A percentile compares a stretch with the other conserved stretches of the same genome.
Conservation (phyloP, 768 basidiomycete species). For the Gelatoporia subvermispora region DNA sequence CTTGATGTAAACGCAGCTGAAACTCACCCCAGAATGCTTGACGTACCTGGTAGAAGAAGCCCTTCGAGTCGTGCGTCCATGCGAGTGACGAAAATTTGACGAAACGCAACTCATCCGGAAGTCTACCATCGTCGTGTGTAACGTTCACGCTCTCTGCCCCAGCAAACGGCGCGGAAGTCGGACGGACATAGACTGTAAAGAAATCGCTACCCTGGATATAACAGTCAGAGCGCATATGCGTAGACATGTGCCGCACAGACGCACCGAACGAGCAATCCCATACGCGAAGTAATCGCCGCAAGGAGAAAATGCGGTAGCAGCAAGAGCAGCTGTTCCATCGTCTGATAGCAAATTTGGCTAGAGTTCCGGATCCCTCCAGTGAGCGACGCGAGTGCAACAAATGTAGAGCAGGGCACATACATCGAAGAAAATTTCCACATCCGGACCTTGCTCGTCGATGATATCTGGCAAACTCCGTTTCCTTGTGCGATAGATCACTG, state of each 20-base stretch:
- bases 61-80: conserved; percentile 77
- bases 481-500: conserved; percentile 61
- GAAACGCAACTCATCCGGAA: conserved; percentile 64
- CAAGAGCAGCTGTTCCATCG: conserved; percentile 69
- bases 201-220: conserved; percentile 64
- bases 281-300: conserved; percentile 73
- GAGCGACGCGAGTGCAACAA: too few relatives aligned
- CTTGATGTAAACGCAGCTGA: not conserved
- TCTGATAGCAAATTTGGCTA: conserved; percentile 66
- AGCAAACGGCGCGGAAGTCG: conserved; percentile 54
- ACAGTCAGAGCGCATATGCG: not conserved
- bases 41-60: conserved; percentile 76
- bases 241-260: conserved; percentile 15
- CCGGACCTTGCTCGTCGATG: conserved; percentile 36
- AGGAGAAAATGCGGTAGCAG: conserved; percentile 54
- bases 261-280: conserved; percentile 66
- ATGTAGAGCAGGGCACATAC: conserved; percentile 30
- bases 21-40: conserved; percentile 4
- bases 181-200: conserved; percentile 62
- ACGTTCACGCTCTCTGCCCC: conserved; percentile 28
- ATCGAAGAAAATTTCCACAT: conserved; percentile 77
- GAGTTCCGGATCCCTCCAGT: not conserved
- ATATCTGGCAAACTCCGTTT: conserved; percentile 50
- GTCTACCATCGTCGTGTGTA: conserved; percentile 44
- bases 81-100: conserved; percentile 71